A percentile compares a stretch with the other conserved stretches of the same genome.
Conservation (phyloP, 495 filamentous ascomycete genomes). For the Neurospora sp. region DNA sequence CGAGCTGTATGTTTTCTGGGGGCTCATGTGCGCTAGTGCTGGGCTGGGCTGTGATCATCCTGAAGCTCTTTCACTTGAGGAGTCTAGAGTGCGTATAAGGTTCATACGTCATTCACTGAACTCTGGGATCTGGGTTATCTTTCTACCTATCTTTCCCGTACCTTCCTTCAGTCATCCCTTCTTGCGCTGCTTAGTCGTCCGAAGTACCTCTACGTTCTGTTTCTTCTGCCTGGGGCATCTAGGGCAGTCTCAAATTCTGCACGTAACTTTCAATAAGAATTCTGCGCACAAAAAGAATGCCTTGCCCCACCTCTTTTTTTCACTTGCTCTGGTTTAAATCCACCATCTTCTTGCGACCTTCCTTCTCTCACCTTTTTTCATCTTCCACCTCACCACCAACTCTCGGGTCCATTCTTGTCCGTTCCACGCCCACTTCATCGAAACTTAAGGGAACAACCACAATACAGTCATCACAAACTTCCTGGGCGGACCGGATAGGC, state of each 20-base stretch:
- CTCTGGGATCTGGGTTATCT: accelerated
- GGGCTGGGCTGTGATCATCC: no score
- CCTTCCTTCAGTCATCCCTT: background rate
- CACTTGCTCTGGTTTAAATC: background rate
- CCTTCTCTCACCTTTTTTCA: background rate
- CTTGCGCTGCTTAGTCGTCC: background rate
- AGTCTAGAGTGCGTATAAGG: background rate
- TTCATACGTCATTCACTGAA: background rate
- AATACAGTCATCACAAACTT: no score
- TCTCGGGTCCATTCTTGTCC: background rate
- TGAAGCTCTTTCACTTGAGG: no score
- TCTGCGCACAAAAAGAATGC: background rate
- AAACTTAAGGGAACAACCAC: no score
- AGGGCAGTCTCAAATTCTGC: background rate
- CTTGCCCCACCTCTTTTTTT: background rate
- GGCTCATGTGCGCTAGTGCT: no score
- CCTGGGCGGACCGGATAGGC: no score
- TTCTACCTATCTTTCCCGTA: background rate
- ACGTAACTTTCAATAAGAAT: background rate
- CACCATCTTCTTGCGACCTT: background rate
- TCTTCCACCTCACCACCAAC: background rate
- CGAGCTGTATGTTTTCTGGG: no score
- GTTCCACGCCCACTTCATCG: no score
- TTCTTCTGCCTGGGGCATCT: background rate
- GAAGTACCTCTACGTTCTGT: background rate